Conservation (phyloP, 2,329 filamentous ascomycete species). For the Penicillium brevicompactum region DNA sequence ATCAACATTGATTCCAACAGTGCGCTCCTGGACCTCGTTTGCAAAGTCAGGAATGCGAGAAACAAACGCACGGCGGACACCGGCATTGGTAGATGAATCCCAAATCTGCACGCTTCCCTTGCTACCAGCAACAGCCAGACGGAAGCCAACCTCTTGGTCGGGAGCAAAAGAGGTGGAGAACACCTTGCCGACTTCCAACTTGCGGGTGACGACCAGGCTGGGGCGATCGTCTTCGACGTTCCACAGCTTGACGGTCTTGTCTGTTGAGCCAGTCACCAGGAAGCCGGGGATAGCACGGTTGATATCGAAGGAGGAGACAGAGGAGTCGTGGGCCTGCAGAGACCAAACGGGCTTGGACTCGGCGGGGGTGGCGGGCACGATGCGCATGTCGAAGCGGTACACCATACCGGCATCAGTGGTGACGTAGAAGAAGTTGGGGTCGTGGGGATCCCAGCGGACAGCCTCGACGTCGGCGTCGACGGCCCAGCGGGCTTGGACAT, state of each 20-base stretch:
- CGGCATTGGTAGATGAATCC: conserved; percentile 93
- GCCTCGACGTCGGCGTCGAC: conserved; percentile 96
- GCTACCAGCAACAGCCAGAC: conserved; percentile 89
- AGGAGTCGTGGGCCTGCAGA: conserved; percentile 91
- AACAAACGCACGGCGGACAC: conserved; percentile 82
- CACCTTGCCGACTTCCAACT: conserved; percentile 91
- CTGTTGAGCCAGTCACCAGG: conserved; percentile 88
- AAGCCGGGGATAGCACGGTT: conserved; percentile 89
- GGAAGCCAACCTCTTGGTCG: conserved; percentile 86
- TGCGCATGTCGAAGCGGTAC: conserved; percentile 87
- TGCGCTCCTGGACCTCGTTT: conserved; percentile 69
- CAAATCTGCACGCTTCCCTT: conserved; percentile 91
- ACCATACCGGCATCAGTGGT: conserved; percentile 90
- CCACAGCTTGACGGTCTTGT: conserved; percentile 97
- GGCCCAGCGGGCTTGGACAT: conserved; percentile 82
- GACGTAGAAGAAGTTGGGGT: conserved; percentile 91
- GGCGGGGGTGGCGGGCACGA: conserved; percentile 70
- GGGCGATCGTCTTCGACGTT: conserved; percentile 81
- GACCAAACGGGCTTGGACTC: conserved; percentile 88
- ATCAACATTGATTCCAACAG: conserved; percentile 70
- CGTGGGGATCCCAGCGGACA: conserved; percentile 89
- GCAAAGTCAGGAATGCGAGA: conserved; percentile 64
- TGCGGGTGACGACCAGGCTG: conserved; percentile 85
- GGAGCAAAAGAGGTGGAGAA: conserved; percentile 91
- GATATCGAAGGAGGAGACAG: conserved; percentile 88